These are phyloP conservation scores for Zea mays DNA, from an alignment of 176 grass and related monocot genomes.

Conservation along the genomic window DNA sequence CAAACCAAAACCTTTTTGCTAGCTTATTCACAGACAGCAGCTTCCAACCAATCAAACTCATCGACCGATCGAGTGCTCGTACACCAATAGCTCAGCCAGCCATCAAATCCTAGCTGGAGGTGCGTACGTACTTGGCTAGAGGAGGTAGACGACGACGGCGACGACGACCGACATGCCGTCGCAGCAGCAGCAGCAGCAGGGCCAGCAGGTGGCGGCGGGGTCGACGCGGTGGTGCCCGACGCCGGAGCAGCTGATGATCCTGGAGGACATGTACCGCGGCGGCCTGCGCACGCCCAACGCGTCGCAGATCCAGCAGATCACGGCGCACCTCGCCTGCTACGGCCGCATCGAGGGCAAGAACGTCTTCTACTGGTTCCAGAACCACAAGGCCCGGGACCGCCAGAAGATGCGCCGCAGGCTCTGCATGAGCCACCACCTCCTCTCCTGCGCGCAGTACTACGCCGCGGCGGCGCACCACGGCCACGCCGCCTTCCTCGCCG, in stretches of 20 bases:
- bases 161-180: slow-evolving; percentile 7
- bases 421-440: slow-evolving; percentile 67
- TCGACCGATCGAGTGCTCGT: background rate
- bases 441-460: slow-evolving; percentile 47
- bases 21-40: background rate
- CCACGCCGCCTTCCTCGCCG: background rate
- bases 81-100: too few species aligned
- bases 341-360: slow-evolving; percentile 99
- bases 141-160: too few species aligned
- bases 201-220: slow-evolving; percentile 8
- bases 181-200: background rate
- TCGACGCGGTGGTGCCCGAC: slow-evolving; percentile 96
- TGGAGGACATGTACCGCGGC: slow-evolving; percentile 88
- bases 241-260: slow-evolving; percentile 90
- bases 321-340: slow-evolving; percentile 69
- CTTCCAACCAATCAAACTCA: background rate
- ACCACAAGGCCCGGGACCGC: slow-evolving; percentile 95
- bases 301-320: slow-evolving; percentile 94
- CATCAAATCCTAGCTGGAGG: too few species aligned
- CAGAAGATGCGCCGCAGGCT: slow-evolving; percentile 89
- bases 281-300: slow-evolving; percentile 79
- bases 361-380: slow-evolving; percentile 99
- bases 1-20: background rate
- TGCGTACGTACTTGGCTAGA: too few species aligned
- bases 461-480: slow-evolving; percentile 17